These are phyloP conservation scores for Metarhizium robertsii DNA, from an alignment of 2,329 filamentous ascomycete species.

Conservation along the genomic window DNA sequence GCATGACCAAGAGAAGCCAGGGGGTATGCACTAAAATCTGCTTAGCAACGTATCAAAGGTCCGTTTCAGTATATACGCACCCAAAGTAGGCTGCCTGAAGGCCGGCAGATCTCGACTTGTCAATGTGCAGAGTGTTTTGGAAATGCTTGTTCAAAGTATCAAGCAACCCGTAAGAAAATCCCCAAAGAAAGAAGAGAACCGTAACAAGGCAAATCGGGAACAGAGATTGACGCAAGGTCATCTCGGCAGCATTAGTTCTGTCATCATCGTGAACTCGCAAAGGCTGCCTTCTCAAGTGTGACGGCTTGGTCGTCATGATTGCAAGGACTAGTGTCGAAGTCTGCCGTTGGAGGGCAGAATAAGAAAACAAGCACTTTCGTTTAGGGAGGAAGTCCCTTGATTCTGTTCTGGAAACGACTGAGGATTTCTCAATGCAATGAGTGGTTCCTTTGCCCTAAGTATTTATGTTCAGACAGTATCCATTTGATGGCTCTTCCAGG, in stretches of 20 bases:
- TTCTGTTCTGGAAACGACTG: too few species aligned
- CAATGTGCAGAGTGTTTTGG: slow-evolving; percentile 34
- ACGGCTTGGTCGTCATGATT: neutral
- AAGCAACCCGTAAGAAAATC: slow-evolving; percentile 35
- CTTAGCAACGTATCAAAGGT: slow-evolving; percentile 24
- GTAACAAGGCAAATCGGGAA: slow-evolving; percentile 52
- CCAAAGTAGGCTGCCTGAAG: slow-evolving; percentile 44
- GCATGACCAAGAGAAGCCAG: slow-evolving; percentile 58
- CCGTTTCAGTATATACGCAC: slow-evolving; percentile 29
- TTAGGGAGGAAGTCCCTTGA: too few species aligned
- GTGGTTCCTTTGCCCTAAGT: too few species aligned
- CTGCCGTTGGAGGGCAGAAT: too few species aligned
- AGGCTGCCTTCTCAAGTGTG: neutral
- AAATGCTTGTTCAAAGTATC: slow-evolving; percentile 44
- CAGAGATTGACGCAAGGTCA: slow-evolving; percentile 58
- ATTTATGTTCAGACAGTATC: too few species aligned
- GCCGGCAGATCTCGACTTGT: slow-evolving; percentile 33
- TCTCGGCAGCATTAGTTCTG: slow-evolving; percentile 29
- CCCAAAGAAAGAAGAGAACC: slow-evolving; percentile 37
- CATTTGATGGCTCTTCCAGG: too few species aligned
- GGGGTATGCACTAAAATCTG: slow-evolving; percentile 49
- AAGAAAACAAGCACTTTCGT: too few species aligned
- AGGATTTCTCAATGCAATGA: too few species aligned
- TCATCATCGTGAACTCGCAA: neutral
- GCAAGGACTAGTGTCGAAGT: neutral